A percentile compares a stretch with the other conserved stretches of the same genome.
phyloP scores from a whole-genome alignment of 176 grass and related monocot species.

The Elaeis guineensis region DNA sequence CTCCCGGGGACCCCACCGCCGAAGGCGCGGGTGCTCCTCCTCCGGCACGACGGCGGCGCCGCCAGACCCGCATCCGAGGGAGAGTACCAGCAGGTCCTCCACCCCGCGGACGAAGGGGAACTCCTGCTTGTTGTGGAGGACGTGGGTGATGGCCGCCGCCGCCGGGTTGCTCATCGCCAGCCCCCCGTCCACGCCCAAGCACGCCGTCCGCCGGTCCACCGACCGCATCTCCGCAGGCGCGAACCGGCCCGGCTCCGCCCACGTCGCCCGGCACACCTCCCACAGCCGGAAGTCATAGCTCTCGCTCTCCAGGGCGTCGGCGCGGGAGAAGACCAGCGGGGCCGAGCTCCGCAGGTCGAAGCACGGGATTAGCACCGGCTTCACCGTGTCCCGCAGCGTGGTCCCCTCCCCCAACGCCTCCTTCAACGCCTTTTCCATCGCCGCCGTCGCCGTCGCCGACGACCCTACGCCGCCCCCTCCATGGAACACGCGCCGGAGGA shows the following conservation, averaged over 20 bases:
- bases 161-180: conserved; percentile 82
- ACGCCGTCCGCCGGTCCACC: conserved; percentile 48
- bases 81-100: conserved; percentile 93
- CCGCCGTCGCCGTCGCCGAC: conserved; percentile 37
- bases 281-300: conserved; percentile 94
- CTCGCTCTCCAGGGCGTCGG: conserved; percentile 79
- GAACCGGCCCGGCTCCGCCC: conserved; percentile 77
- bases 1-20: conserved; percentile 73
- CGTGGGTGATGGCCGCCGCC: conserved; percentile 86
- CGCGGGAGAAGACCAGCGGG: conserved; percentile 81
- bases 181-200: conserved; percentile 67
- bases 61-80: conserved; percentile 63
- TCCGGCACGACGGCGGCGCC: conserved; percentile 12
- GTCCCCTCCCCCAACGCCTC: conserved; percentile 61
- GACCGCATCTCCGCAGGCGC: conserved; percentile 76
- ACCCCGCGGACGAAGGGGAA: conserved; percentile 97
- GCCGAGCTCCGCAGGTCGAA: conserved; percentile 74
- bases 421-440: conserved; percentile 60
- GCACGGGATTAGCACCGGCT: conserved; percentile 86
- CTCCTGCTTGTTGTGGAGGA: conserved; percentile 97
- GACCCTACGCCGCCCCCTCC: conserved; percentile 20
- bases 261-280: conserved; percentile 83
- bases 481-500: background rate
- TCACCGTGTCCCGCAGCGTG: conserved; percentile 84
- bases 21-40: conserved; percentile 31